Evolutionary conservation across 1,284 basidiomycete species (phyloP).

Genomic region (Melampsora abietis-canadensis): DNA sequence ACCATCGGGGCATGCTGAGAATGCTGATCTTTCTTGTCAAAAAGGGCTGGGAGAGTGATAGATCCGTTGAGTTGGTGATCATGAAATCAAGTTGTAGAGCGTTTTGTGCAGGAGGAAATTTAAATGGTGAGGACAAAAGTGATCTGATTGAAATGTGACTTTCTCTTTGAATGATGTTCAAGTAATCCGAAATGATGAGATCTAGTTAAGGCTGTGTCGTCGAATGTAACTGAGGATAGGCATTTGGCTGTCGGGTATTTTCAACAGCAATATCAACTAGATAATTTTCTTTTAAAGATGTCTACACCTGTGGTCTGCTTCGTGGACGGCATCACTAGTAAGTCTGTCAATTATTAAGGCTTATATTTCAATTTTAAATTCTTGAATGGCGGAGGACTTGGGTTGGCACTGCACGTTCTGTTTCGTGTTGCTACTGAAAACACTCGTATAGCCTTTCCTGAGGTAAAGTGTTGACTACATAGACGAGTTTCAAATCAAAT

Average conservation of each 20-base stretch:
- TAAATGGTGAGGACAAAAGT: constrained; percentile 59
- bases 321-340: constrained; percentile 86
- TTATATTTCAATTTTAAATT: too few species aligned
- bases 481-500: too few species aligned
- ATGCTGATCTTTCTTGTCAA: too few species aligned
- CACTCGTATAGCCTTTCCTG: constrained; percentile 93
- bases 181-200: constrained; percentile 54
- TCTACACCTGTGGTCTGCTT: constrained; percentile 83
- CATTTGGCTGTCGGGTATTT: constrained; percentile 76
- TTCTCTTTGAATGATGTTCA: constrained; percentile 55
- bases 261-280: constrained; percentile 86
- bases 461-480: too few species aligned
- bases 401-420: constrained; percentile 78
- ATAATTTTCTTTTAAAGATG: constrained; percentile 75
- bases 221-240: constrained; percentile 50
- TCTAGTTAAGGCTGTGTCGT: constrained; percentile 43
- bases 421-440: constrained; percentile 93
- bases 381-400: constrained; percentile 96
- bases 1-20: too few species aligned
- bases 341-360: constrained; percentile 52
- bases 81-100: constrained; percentile 72
- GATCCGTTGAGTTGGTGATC: too few species aligned
- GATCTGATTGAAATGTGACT: too few species aligned
- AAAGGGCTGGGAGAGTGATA: too few species aligned
- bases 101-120: constrained; percentile 94